phyloP scores from a whole-genome alignment of 1,139 yeast genomes.

The Debaryomyces robertsiae region DNA sequence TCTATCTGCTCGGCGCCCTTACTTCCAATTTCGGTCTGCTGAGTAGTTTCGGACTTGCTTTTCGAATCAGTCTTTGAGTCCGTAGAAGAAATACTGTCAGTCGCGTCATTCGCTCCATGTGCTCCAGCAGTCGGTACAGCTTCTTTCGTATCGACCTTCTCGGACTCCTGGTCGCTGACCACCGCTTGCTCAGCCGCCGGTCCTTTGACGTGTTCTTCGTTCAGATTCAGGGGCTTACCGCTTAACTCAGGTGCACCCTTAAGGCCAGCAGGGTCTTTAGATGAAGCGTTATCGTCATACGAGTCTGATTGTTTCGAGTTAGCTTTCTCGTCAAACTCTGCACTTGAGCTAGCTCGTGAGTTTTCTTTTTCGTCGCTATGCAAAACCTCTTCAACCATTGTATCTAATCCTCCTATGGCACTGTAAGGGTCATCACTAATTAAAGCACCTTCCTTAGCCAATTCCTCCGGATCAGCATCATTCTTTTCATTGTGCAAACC shows the following conservation, averaged over 20 bases:
- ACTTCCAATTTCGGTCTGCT: neutral
- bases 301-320: too few species aligned
- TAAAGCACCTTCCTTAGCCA: conserved; percentile 48
- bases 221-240: too few species aligned
- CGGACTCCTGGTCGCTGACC: too few species aligned
- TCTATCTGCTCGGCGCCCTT: conserved; percentile 16
- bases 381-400: conserved; percentile 44
- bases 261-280: too few species aligned
- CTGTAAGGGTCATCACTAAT: conserved; percentile 51
- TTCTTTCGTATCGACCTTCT: conserved; percentile 15
- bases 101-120: neutral
- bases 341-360: conserved; percentile 6
- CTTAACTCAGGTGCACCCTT: too few species aligned
- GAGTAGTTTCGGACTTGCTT: neutral
- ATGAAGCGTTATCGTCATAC: too few species aligned
- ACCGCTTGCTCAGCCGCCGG: too few species aligned
- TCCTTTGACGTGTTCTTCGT: too few species aligned
- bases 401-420: conserved; percentile 42
- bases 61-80: neutral
- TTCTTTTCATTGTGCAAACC: conserved; percentile 35
- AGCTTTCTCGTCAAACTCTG: neutral
- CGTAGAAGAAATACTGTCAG: too few species aligned
- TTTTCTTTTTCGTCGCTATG: conserved; percentile 14
- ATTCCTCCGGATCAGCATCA: conserved; percentile 44
- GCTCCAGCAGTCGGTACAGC: conserved; percentile 12